Conservation (phyloP, 1,284 basidiomycete species). For the Ganoderma leucocontextum region DNA sequence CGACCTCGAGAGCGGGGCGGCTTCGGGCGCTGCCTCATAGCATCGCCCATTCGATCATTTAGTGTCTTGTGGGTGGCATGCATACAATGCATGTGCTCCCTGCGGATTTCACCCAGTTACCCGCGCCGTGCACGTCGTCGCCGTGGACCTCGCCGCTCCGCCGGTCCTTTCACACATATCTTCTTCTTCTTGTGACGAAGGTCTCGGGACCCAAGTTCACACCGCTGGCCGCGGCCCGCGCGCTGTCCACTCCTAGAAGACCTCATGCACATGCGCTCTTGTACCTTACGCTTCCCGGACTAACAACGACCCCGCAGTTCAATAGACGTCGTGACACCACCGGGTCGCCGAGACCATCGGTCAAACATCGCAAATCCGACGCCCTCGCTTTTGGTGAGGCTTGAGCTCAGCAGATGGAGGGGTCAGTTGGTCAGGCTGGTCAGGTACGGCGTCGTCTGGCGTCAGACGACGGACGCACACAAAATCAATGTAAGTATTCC, state of each 20-base stretch:
- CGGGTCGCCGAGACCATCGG: neutral
- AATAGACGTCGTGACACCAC: neutral
- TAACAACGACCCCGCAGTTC: neutral
- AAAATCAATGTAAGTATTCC: too few species aligned
- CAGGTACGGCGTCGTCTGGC: neutral
- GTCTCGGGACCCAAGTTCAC: neutral
- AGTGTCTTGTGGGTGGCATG: too few species aligned
- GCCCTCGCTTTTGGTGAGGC: neutral
- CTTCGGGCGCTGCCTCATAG: neutral
- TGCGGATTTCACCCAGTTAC: too few species aligned
- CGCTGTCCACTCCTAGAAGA: too few species aligned
- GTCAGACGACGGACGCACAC: neutral
- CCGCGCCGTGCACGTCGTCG: too few species aligned
- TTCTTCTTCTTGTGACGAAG: neutral
- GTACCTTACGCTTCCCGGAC: neutral
- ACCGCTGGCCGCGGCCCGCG: neutral
- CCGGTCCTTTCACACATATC: neutral
- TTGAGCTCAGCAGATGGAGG: neutral
- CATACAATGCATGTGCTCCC: too few species aligned
- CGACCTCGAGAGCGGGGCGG: conserved; percentile 23
- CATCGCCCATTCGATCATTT: too few species aligned
- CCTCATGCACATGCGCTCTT: too few species aligned
- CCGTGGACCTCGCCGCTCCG: too few species aligned
- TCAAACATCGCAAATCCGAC: neutral
- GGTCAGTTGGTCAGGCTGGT: neutral